Evolutionary conservation across 768 basidiomycete species (phyloP).

Genomic region (Astraeus odoratus): DNA sequence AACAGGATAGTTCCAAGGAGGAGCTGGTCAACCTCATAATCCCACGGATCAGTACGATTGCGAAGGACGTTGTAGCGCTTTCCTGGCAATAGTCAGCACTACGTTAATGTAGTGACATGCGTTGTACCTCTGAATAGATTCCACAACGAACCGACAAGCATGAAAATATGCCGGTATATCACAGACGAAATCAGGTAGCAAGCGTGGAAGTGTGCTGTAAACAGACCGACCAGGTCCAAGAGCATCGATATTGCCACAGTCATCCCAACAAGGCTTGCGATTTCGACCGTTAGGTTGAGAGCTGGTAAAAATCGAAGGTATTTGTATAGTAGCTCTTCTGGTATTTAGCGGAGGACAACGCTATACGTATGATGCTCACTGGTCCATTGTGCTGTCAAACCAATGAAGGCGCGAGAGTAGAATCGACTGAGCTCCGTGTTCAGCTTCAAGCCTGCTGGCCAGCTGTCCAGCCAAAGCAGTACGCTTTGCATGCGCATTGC

Average conservation of each 20-base stretch:
- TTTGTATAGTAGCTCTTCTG: conserved; percentile 15
- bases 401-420: conserved; percentile 66
- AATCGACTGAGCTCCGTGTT: conserved; percentile 91
- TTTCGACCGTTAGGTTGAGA: conserved; percentile 29
- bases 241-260: conserved; percentile 62
- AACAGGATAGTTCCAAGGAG: conserved; percentile 91
- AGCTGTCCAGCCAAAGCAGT: conserved; percentile 83
- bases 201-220: conserved; percentile 66
- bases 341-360: not conserved
- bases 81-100: conserved; percentile 39
- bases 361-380: conserved; percentile 40
- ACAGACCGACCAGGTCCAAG: conserved; percentile 56
- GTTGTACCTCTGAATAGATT: conserved; percentile 80
- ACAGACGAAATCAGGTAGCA: conserved; percentile 58
- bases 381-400: conserved; percentile 62
- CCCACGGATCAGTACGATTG: conserved; percentile 82
- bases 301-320: conserved; percentile 16
- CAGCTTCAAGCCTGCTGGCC: conserved; percentile 95
- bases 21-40: conserved; percentile 89
- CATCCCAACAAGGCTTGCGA: conserved; percentile 37
- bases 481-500: conserved; percentile 38
- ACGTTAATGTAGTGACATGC: not conserved
- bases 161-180: conserved; percentile 56
- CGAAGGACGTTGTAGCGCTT: conserved; percentile 85
- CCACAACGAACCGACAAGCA: conserved; percentile 64